Base-by-base conservation (phyloP, 257 asterid genomes). In the Gentiana straminea region DNA sequence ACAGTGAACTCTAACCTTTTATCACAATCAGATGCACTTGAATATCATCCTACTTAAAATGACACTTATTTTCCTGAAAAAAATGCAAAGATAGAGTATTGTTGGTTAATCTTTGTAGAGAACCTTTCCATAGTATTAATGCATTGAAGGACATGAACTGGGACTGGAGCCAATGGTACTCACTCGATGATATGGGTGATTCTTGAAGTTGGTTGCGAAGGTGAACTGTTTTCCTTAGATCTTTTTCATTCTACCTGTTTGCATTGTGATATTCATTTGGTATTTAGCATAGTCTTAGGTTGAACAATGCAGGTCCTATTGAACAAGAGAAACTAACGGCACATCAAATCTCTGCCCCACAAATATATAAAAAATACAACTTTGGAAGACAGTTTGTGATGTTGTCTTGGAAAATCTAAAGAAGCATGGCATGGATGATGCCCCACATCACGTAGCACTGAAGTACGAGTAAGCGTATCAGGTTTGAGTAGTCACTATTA, bases 131-230 rank as follows among this genome's bases (percentile, higher is more conserved):
- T 58, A 82, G 77, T 69, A 88, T 81, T 49, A 88, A 86, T 75
- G 99, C 95, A 12, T 64, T 92, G 60, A 92, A 92, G 75, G 99
- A 92, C 79, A 85, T 88, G 97, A 92, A 92, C 62, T 92, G 99
- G 99, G 99, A 92, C 78, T 73, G 88, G 78, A 88, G 97, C 68
- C 95, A 92, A 73, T 92, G 99, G 99, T 92, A 95, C 78, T 97
- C 99, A 4, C 94, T 92, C 51, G 97, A 92, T 72, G 99, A 92
- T 67, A 92, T 67, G 77, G 99, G 68, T 88, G 95, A 67, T 92
- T 92, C 84, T 70, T 92, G 76, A 95, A 92, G 69, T 92, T 97
- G 99, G 79, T 92, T 57, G 83, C 88, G 52, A 92, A 92, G 97
- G 99, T 92, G 63, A 57, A 69, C 32, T 3, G 39, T 41, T 13